Base-by-base conservation (phyloP, 2,329 filamentous ascomycete genomes). In the Aspergillus fumigatiaffinis region DNA sequence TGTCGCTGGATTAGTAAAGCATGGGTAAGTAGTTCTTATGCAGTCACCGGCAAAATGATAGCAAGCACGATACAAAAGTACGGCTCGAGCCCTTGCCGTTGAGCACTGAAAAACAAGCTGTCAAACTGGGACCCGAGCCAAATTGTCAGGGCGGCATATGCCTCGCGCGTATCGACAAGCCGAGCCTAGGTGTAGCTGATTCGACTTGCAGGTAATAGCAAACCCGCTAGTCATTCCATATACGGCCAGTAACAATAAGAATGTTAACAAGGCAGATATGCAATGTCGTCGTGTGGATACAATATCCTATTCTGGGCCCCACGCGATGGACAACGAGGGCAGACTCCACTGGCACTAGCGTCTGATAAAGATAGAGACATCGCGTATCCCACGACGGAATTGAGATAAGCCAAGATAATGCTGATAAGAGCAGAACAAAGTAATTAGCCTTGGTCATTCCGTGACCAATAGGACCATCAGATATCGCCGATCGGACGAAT, bases 361-460 rank as follows among this genome's bases (percentile, higher is more conserved):
- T 52, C 42, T 56, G 56, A 59, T 59, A 35, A 51, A 51, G 50
- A 51, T 41, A 25, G 28, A 51, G 49, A 29, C 17, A 44, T 46
- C 8, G 20, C 12, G 21, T 21, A 8, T 47, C 20, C 20, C 42
- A 60, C 41, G 46, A 52, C 52, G 53, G 26, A 41, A 48, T 25
- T 26, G 49, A 56, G 64, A 67, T 64, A 66, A 63, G 59, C 52
- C 50, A 53, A 62, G 57, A 64, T 63, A 60, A 63, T 51, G 51
- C n/a, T 61, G 66, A 68, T 68, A 69, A 67, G 60, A 55, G 50
- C 59, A 59, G 53, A 58, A 63, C 62, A 55, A 54, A 60, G 66
- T 70, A 64, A 70, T 70, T 68, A 59, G 60, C 61, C 65, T 56
- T 68, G 64, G 67, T 70, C 66, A 70, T 68, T 57, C 23, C 20